Evolutionary conservation across 768 basidiomycete genomes (phyloP).

Genomic region (Naganishia friedmannii): DNA sequence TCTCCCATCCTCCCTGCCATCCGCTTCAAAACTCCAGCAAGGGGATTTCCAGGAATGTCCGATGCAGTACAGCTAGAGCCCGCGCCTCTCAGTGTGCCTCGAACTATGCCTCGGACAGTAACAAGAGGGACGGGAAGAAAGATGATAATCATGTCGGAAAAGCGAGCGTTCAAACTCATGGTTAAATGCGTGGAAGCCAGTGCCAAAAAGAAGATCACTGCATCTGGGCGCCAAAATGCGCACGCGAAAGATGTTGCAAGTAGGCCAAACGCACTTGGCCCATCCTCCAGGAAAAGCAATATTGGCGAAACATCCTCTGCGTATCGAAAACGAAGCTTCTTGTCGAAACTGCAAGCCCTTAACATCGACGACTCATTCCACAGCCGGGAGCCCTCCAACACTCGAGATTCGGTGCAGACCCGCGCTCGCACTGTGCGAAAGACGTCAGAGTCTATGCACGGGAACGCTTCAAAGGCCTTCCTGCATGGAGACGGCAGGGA

Average conservation of each 20-base stretch:
- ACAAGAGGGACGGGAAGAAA: conserved; percentile 3
- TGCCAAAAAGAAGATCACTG: conserved; percentile 8
- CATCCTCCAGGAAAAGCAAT: not conserved
- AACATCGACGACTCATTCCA: not conserved
- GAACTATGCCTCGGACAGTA: conserved; percentile 13
- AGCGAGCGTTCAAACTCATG: conserved; percentile 6
- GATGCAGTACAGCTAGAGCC: not conserved
- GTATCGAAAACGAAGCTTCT: not conserved
- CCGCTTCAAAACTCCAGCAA: conserved; percentile 7
- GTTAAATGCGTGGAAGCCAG: conserved; percentile 8
- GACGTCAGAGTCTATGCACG: no score
- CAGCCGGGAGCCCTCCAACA: not conserved
- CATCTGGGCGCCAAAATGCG: not conserved
- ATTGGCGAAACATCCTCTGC: not conserved
- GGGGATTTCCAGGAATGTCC: not conserved
- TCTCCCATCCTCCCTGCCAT: not conserved
- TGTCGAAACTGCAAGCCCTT: conserved; percentile 2
- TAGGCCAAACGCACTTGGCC: not conserved
- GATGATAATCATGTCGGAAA: conserved; percentile 17
- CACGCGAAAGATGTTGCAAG: not conserved
- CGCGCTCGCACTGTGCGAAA: not conserved
- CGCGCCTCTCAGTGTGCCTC: conserved; percentile 5
- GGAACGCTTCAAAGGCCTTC: not conserved
- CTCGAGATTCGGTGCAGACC: not conserved
- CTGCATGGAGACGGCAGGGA: not conserved